A percentile compares a stretch with the other conserved stretches of the same genome.
These are phyloP conservation scores for Paxillus rubicundulus DNA, from an alignment of 768 basidiomycete species.

Conservation along the genomic window DNA sequence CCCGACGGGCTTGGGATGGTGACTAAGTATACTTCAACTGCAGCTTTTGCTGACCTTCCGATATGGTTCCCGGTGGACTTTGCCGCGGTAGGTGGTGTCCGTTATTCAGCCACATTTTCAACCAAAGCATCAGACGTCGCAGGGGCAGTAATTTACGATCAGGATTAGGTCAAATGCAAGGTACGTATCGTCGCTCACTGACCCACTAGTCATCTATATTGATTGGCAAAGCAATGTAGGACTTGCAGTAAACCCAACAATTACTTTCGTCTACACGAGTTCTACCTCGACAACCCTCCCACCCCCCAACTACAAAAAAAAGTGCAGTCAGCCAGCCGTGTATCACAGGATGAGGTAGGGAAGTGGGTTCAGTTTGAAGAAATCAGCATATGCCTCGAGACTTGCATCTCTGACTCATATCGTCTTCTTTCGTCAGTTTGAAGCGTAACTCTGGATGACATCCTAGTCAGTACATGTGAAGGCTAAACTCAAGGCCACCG, in stretches of 20 bases:
- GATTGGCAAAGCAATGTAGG: too few relatives aligned
- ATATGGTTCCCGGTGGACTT: not conserved
- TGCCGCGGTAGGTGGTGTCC: too few relatives aligned
- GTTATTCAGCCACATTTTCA: too few relatives aligned
- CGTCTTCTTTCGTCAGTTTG: not conserved
- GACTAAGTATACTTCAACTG: not conserved
- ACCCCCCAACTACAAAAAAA: not conserved
- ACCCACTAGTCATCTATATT: not conserved
- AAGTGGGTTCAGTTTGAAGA: not conserved
- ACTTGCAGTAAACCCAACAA: too few relatives aligned
- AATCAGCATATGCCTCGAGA: not conserved
- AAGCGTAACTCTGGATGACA: not conserved
- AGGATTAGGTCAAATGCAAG: too few relatives aligned
- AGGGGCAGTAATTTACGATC: too few relatives aligned
- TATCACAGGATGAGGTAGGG: not conserved
- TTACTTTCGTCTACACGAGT: not conserved
- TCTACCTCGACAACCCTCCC: constrained; percentile 13
- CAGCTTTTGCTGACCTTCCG: not conserved
- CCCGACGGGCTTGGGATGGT: not conserved
- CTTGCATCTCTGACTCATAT: not conserved
- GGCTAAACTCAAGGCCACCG: too few relatives aligned
- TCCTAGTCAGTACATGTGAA: constrained; percentile 13
- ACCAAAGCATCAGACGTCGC: too few relatives aligned
- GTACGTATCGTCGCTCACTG: too few relatives aligned
- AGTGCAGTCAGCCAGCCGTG: not conserved